Conservation (phyloP, 1,139 yeast genomes). For the Kurtzmaniella natalensis region DNA sequence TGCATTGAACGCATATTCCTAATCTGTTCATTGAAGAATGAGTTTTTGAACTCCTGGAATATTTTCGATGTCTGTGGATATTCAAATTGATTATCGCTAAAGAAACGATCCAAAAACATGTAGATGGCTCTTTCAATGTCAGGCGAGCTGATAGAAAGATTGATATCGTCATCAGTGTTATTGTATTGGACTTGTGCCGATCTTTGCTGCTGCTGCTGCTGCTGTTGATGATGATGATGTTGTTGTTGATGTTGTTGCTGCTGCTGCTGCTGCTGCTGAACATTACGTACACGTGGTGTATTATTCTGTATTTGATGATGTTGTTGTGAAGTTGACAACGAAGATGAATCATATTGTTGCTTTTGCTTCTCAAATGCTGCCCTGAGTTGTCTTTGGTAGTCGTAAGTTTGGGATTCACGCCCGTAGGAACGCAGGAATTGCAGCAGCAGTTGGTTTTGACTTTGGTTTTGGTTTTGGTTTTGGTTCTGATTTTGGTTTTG, state of each 20-base stretch:
- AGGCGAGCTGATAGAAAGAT: slow-evolving; percentile 26
- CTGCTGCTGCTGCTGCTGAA: slow-evolving; percentile 2
- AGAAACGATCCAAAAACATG: slow-evolving; percentile 46
- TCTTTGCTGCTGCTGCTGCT: slow-evolving; percentile 6
- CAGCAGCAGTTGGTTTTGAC: slow-evolving; percentile 1
- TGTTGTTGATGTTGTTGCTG: slow-evolving; percentile 7
- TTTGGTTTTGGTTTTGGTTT: slow-evolving; percentile 6
- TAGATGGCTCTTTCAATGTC: slow-evolving; percentile 48
- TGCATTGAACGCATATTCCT: slow-evolving; percentile 29
- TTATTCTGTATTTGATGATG: slow-evolving; percentile 3
- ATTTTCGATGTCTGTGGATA: slow-evolving; percentile 47
- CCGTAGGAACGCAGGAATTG: neutral
- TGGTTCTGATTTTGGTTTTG: slow-evolving; percentile 7
- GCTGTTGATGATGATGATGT: slow-evolving; percentile 7
- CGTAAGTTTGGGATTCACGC: slow-evolving; percentile 4
- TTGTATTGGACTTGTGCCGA: slow-evolving; percentile 6
- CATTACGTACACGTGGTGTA: neutral
- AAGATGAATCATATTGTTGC: slow-evolving; percentile 1
- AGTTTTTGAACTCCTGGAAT: slow-evolving; percentile 47
- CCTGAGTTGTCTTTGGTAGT: slow-evolving; percentile 2
- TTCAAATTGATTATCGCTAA: slow-evolving; percentile 39
- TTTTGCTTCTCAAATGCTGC: slow-evolving; percentile 2
- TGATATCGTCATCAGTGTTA: slow-evolving; percentile 7
- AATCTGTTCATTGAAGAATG: slow-evolving; percentile 48
- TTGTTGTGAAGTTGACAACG: neutral